Percentiles rank a stretch among this genome's conserved stretches.
phyloP scores from a whole-genome alignment of 2,329 filamentous ascomycete genomes.

The Nemania sp. region DNA sequence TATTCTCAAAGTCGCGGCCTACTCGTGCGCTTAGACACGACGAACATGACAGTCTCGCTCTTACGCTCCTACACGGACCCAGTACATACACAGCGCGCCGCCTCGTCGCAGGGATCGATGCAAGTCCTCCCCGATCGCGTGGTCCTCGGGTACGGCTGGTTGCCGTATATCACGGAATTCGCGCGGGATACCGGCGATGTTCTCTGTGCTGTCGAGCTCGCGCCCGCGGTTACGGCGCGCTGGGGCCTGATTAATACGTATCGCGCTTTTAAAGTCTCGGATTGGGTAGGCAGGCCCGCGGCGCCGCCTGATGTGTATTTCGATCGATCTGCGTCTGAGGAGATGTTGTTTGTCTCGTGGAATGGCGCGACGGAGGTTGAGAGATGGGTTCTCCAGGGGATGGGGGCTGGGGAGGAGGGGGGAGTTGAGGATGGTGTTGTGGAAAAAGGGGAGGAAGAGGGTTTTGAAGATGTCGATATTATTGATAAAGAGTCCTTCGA shows the following conservation, averaged over 20 bases:
- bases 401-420: conserved; percentile 22
- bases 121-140: conserved; percentile 53
- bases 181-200: conserved; percentile 44
- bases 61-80: conserved; percentile 45
- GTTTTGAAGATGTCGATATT: conserved; percentile 13
- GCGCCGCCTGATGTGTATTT: conserved; percentile 22
- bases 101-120: conserved; percentile 50
- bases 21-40: conserved; percentile 47
- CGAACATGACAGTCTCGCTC: conserved; percentile 47
- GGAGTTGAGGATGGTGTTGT: too few species aligned
- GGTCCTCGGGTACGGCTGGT: conserved; percentile 60
- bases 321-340: conserved; percentile 18
- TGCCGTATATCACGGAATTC: conserved; percentile 52
- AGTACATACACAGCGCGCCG: conserved; percentile 31
- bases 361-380: conserved; percentile 50
- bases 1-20: conserved; percentile 46
- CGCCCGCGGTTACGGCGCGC: conserved; percentile 47
- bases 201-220: conserved; percentile 51
- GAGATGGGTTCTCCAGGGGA: conserved; percentile 28
- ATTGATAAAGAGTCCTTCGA: conserved; percentile 20
- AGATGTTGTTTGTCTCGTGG: conserved; percentile 46
- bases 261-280: conserved; percentile 55
- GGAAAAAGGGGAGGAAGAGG: not conserved
- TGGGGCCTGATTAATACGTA: conserved; percentile 50
- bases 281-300: conserved; percentile 45